A percentile compares a stretch with the other conserved stretches of the same genome.
Conservation (phyloP, 106 monocot species). For the Acanthochlamys bracteata region DNA sequence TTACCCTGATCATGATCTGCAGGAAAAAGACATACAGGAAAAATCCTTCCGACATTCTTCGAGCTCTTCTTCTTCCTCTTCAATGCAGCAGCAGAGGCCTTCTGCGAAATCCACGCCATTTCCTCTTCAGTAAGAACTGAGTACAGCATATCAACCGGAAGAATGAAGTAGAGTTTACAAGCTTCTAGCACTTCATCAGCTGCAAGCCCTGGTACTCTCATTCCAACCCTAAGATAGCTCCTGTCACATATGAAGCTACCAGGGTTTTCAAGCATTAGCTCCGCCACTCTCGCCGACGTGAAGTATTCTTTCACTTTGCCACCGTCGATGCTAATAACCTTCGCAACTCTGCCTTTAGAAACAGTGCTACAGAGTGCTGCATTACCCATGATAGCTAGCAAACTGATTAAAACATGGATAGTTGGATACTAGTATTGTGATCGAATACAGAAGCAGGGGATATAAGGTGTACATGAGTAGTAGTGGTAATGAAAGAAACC, state of each 20-base stretch:
- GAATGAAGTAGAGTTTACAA: slow-evolving; percentile 48
- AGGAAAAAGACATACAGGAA: slow-evolving; percentile 32
- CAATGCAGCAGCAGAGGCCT: slow-evolving; percentile 7
- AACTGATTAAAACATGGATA: no score
- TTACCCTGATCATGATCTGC: slow-evolving; percentile 1
- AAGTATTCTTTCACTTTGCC: slow-evolving; percentile 23
- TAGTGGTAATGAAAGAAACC: no score
- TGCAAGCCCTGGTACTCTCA: slow-evolving; percentile 35
- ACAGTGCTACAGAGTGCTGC: slow-evolving; percentile 8
- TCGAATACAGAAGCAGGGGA: no score
- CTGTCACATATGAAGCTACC: slow-evolving; percentile 58
- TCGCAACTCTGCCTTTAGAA: slow-evolving; percentile 16
- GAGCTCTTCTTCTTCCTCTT: background rate
- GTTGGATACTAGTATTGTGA: no score
- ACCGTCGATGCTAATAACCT: slow-evolving; percentile 25
- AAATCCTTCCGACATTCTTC: slow-evolving; percentile 11
- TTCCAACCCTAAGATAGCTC: slow-evolving; percentile 35
- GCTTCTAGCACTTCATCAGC: slow-evolving; percentile 34
- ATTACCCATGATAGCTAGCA: slow-evolving; percentile 32
- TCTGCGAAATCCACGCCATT: slow-evolving; percentile 24
- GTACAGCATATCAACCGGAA: slow-evolving; percentile 70
- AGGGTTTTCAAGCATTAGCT: slow-evolving; percentile 40
- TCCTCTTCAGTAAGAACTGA: slow-evolving; percentile 83
- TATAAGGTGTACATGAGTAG: no score
- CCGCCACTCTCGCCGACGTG: slow-evolving; percentile 21